phyloP scores from a whole-genome alignment of 768 basidiomycete species.

The Auricularia heimuer region DNA sequence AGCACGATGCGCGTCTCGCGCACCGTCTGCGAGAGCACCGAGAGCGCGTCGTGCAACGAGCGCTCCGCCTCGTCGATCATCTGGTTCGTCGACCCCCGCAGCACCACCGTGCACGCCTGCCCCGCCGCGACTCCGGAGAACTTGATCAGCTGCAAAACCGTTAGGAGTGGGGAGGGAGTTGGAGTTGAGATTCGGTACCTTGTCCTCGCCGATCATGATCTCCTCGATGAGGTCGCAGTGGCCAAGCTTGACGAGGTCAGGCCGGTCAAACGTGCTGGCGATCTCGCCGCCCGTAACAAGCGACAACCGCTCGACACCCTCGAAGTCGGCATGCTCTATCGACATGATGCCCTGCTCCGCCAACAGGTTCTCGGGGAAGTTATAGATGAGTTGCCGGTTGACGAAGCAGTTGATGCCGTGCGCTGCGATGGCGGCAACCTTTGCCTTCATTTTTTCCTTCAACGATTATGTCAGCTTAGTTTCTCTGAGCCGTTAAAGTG shows the following conservation, averaged over 20 bases:
- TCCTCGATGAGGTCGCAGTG: slow-evolving; percentile 93
- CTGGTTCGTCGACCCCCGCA: slow-evolving; percentile 93
- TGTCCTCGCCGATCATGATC: slow-evolving; percentile 99
- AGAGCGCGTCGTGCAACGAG: slow-evolving; percentile 93
- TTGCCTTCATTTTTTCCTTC: slow-evolving; percentile 99
- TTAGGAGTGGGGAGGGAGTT: slow-evolving; percentile 2
- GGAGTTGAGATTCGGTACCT: slow-evolving; percentile 39
- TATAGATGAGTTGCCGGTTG: slow-evolving; percentile 97
- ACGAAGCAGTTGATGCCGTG: slow-evolving; percentile 97
- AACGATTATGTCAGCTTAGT: background rate
- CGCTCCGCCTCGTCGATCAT: slow-evolving; percentile 99
- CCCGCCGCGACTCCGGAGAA: slow-evolving; percentile 98
- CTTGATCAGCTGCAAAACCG: slow-evolving; percentile 71
- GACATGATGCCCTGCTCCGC: slow-evolving; percentile 90
- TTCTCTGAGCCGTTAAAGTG: background rate
- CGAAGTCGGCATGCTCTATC: slow-evolving; percentile 98
- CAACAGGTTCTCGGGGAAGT: slow-evolving; percentile 95
- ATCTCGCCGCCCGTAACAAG: slow-evolving; percentile 98
- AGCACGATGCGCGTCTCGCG: slow-evolving; percentile 92
- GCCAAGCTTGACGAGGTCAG: slow-evolving; percentile 87
- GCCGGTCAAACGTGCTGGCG: slow-evolving; percentile 87
- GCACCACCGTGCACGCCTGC: slow-evolving; percentile 94
- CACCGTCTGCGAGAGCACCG: slow-evolving; percentile 93
- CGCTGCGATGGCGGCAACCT: slow-evolving; percentile 87
- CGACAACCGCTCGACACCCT: slow-evolving; percentile 92